Conservation (phyloP, 495 filamentous ascomycete genomes). For the Neurospora sp. region DNA sequence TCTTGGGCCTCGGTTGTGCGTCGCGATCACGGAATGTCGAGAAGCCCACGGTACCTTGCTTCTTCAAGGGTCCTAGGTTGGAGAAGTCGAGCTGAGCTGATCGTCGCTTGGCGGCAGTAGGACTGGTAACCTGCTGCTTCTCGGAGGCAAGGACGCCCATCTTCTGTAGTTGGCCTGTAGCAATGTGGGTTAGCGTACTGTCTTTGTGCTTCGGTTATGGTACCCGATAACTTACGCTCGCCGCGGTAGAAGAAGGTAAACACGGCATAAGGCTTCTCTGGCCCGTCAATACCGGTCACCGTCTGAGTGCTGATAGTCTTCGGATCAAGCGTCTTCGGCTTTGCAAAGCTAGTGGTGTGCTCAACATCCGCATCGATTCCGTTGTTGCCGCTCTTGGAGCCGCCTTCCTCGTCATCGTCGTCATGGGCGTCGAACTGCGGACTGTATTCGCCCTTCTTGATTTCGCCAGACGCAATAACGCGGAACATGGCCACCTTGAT, state of each 20-base stretch:
- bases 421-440: constrained; percentile 97
- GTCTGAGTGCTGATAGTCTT: constrained; percentile 97
- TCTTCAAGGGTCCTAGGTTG: constrained; percentile 72
- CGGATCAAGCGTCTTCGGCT: constrained; percentile 92
- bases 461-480: constrained; percentile 90
- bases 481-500: constrained; percentile 97
- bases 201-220: background rate
- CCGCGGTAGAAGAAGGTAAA: constrained; percentile 98
- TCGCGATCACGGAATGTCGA: constrained; percentile 72
- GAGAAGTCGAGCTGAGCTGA: constrained; percentile 74
- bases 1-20: constrained; percentile 37
- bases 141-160: constrained; percentile 71
- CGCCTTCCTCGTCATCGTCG: constrained; percentile 62
- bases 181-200: constrained; percentile 8
- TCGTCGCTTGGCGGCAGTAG: constrained; percentile 53
- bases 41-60: constrained; percentile 79
- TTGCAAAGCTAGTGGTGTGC: constrained; percentile 97
- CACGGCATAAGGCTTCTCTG: constrained; percentile 88
- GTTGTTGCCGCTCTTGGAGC: constrained; percentile 28
- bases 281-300: constrained; percentile 93
- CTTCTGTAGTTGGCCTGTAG: constrained; percentile 77
- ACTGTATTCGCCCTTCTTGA: constrained; percentile 94
- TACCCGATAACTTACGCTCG: constrained; percentile 57
- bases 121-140: constrained; percentile 48
- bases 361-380: constrained; percentile 62